Evolutionary conservation across 1,284 basidiomycete genomes (phyloP).

Genomic region (Mycena citricolor): DNA sequence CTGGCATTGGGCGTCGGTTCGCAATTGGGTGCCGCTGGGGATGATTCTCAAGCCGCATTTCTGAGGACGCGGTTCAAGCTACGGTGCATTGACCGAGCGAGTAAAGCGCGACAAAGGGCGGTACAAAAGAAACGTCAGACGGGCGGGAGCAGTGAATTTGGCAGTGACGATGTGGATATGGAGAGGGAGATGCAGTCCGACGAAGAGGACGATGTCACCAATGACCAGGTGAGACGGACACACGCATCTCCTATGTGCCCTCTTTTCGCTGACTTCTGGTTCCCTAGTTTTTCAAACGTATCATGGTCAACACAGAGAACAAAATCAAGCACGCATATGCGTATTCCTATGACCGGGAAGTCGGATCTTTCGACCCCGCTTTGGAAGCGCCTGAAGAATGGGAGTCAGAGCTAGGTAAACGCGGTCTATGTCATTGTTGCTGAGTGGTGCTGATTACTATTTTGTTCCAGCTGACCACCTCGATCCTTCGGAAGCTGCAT

Average conservation of each 20-base stretch:
- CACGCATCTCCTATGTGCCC: not conserved
- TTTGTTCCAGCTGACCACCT: conserved; percentile 1
- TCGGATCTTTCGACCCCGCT: conserved; percentile 16
- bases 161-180: conserved; percentile 2
- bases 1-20: not conserved
- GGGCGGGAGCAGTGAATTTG: conserved; percentile 7
- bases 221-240: conserved; percentile 14
- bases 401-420: conserved; percentile 18
- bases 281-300: conserved; percentile 13
- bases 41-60: conserved; percentile 17
- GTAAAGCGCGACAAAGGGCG: conserved; percentile 17
- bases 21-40: conserved; percentile 7
- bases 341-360: conserved; percentile 23
- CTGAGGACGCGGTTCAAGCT: conserved; percentile 18
- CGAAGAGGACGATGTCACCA: conserved; percentile 5
- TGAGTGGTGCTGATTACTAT: not conserved
- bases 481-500: not conserved
- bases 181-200: conserved; percentile 15
- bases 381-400: conserved; percentile 8
- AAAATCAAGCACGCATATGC: conserved; percentile 16
- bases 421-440: not conserved
- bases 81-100: conserved; percentile 19
- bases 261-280: not conserved
- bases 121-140: conserved; percentile 14
- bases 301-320: conserved; percentile 16